Conservation (phyloP, 495 filamentous ascomycete species). For the Ramalina intermedia region DNA sequence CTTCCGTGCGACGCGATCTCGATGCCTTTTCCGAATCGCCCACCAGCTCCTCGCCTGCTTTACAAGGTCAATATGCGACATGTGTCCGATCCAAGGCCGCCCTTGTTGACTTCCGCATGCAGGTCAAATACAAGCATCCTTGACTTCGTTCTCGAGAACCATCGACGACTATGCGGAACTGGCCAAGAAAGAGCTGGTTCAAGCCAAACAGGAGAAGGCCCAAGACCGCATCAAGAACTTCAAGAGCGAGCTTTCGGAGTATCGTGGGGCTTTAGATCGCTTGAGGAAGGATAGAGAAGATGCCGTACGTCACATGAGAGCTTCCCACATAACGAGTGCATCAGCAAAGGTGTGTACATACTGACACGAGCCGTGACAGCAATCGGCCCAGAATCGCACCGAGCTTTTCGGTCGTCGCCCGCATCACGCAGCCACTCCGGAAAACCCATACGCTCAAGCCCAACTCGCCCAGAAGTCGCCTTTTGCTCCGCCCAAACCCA, state of each 20-base stretch:
- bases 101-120: constrained; percentile 17
- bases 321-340: too few species aligned
- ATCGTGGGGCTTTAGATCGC: constrained; percentile 57
- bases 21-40: constrained; percentile 53
- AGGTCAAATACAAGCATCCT: constrained; percentile 71
- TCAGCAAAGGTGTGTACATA: background rate
- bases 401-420: constrained; percentile 87
- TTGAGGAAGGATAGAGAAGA: constrained; percentile 67
- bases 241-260: constrained; percentile 65
- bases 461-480: constrained; percentile 38
- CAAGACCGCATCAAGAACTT: constrained; percentile 75
- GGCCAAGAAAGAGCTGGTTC: constrained; percentile 74
- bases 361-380: constrained; percentile 20
- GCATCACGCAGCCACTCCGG: constrained; percentile 73
- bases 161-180: constrained; percentile 84
- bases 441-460: constrained; percentile 79
- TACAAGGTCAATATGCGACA: constrained; percentile 36
- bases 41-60: constrained; percentile 43
- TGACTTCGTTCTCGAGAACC: constrained; percentile 79
- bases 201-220: constrained; percentile 81
- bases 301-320: constrained; percentile 28
- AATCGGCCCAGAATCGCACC: constrained; percentile 54
- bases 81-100: constrained; percentile 16
- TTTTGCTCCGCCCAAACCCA: constrained; percentile 27
- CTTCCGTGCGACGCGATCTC: constrained; percentile 73